Evolutionary conservation across 768 basidiomycete genomes (phyloP), one percentile per base, ranked within the genome.

Genomic region (Mycena galopus): DNA sequence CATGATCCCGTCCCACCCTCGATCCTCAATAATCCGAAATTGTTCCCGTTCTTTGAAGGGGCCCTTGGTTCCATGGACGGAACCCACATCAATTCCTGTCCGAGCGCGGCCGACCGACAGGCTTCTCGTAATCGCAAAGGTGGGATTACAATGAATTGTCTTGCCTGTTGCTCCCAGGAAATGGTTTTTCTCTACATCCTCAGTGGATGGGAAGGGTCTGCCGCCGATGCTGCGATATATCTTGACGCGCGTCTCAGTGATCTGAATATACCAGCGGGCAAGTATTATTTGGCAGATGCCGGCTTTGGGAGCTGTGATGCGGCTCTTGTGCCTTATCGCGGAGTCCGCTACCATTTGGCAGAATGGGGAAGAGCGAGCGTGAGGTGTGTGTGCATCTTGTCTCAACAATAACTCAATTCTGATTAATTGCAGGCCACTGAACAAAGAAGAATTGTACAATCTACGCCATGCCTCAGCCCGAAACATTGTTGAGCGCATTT

Each of bases 51-150:
- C 65, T 84, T 86, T 62, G 53, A 67, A 33, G 70, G 78, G 35
- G 78, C 78, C 25, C 59, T 79, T 47, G 80, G 81, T 3, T 79
- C 81, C 0, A 78, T 86, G 65, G 83, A 85, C 77, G 81, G 85
- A 4, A 79, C 82, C 0, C 79, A 83, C 42, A 75, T 84, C 32
- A 62, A 72, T 70, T 76, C 74, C 3, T 76, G 61, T 37, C 74
- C 74, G 1, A 39, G 77, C 11, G 69, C 62, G 27, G 73, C 16
- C 21, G 77, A 77, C 33, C 65, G 66, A 42, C 25, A 70, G 12
- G 32, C 44, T 4, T 66, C 65, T 39, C 68, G 74, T 6, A 77
- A 81, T 65, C 74, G 71, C 8, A 82, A 81, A 47, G 78, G 80
- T 17, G n/a, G 33, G 0, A 30, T 82, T 0, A 76, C 78, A 10